These are phyloP conservation scores for Pseudogymnoascus pannorum DNA, from an alignment of 2,329 filamentous ascomycete species.

Conservation along the genomic window DNA sequence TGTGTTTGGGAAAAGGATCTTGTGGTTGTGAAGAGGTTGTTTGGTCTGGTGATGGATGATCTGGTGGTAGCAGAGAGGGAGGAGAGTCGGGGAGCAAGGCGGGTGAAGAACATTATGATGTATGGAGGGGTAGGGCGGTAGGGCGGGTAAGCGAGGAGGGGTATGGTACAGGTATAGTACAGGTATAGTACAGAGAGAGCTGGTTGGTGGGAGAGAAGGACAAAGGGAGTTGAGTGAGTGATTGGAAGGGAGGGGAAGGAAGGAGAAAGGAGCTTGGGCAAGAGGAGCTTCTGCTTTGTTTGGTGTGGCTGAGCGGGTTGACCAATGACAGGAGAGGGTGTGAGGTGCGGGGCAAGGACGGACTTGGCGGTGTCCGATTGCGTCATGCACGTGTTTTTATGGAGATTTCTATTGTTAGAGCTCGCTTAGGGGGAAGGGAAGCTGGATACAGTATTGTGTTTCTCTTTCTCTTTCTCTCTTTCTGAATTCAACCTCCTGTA, in stretches of 20 bases:
- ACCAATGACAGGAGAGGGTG: not conserved
- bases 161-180: not conserved
- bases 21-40: not conserved
- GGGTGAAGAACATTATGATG: conserved; percentile 1
- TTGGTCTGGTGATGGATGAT: not conserved
- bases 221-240: not conserved
- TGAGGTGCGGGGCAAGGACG: not conserved
- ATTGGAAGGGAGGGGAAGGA: not conserved
- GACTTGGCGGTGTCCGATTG: not conserved
- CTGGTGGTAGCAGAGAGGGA: not conserved
- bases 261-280: not conserved
- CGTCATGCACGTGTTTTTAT: not conserved
- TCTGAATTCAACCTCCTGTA: not conserved
- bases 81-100: not conserved
- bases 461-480: not conserved
- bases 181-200: no score
- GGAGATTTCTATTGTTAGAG: not conserved
- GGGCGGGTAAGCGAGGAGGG: not conserved
- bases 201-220: not conserved
- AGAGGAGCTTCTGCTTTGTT: no score
- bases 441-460: no score
- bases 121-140: not conserved
- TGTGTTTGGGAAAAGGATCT: conserved; percentile 24
- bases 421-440: not conserved
- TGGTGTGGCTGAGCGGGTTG: not conserved